These are phyloP conservation scores for Xerocomus potaroensis DNA, from an alignment of 768 basidiomycete species.

Conservation along the genomic window DNA sequence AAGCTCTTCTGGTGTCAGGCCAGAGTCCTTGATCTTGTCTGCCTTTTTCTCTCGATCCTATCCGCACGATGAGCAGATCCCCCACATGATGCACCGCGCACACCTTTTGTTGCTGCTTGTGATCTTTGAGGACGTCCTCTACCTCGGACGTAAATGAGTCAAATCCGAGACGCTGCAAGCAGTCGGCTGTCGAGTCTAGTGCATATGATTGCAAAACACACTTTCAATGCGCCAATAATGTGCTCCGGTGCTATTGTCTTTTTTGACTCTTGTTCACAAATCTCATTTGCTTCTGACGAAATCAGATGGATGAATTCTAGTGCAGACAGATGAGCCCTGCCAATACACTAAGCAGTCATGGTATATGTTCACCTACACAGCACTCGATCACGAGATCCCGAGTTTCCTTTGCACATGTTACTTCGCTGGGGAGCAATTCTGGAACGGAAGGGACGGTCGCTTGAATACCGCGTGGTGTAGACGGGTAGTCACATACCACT, in stretches of 20 bases:
- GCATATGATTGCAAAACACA: conserved; percentile 28
- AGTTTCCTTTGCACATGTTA: conserved; percentile 92
- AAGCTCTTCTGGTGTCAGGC: conserved; percentile 88
- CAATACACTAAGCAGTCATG: conserved; percentile 2
- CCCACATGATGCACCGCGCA: conserved; percentile 13
- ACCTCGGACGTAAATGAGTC: conserved; percentile 88
- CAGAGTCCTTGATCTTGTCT: conserved; percentile 83
- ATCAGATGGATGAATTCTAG: conserved; percentile 99
- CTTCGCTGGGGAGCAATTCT: conserved; percentile 89
- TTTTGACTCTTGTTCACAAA: conserved; percentile 96
- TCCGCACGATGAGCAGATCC: conserved; percentile 4
- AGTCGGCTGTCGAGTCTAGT: conserved; percentile 3
- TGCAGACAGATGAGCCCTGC: conserved; percentile 17
- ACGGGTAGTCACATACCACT: conserved; percentile 49
- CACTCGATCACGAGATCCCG: conserved; percentile 97
- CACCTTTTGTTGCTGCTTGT: conserved; percentile 94
- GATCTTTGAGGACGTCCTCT: conserved; percentile 89
- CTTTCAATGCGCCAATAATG: conserved; percentile 88
- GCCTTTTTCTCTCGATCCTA: conserved; percentile 92
- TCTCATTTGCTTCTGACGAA: conserved; percentile 95
- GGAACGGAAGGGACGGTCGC: conserved; percentile 5
- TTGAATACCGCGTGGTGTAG: conserved; percentile 7
- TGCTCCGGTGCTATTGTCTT: conserved; percentile 99
- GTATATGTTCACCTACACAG: conserved; percentile 86
- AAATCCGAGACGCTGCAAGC: conserved; percentile 78